Percentiles rank a stretch among this genome's conserved stretches.
Conservation (phyloP, 192 early-diverging fungal genomes). For the Coemansia sp. region DNA sequence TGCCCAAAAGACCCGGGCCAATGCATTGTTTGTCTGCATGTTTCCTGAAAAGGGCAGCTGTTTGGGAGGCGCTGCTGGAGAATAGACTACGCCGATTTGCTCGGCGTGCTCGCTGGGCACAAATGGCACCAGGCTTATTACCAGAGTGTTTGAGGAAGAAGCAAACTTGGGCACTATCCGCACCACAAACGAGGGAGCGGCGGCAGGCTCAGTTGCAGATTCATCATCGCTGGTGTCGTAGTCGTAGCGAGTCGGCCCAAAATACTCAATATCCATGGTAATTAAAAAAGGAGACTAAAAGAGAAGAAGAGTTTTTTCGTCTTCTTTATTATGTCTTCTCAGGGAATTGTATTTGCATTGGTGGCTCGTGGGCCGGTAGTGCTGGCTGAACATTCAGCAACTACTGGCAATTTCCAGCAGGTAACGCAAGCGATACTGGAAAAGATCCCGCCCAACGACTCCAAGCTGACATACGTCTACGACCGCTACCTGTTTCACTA, state of each 20-base stretch:
- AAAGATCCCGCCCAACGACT: slow-evolving; percentile 87
- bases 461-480: slow-evolving; percentile 89
- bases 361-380: slow-evolving; percentile 74
- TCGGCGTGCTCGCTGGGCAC: slow-evolving; percentile 4
- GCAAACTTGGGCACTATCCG: slow-evolving; percentile 15
- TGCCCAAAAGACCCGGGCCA: slow-evolving; percentile 20
- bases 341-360: slow-evolving; percentile 74
- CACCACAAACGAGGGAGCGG: slow-evolving; percentile 19
- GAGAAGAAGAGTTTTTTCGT: not conserved
- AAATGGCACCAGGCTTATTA: slow-evolving; percentile 26
- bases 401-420: slow-evolving; percentile 77
- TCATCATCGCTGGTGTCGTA: slow-evolving; percentile 50
- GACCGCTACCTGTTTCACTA: slow-evolving; percentile 94
- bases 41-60: slow-evolving; percentile 4
- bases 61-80: slow-evolving; percentile 13
- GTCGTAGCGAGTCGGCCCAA: slow-evolving; percentile 42
- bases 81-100: slow-evolving; percentile 32
- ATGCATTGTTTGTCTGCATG: slow-evolving; percentile 20
- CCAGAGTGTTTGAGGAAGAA: slow-evolving; percentile 11
- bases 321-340: slow-evolving; percentile 1
- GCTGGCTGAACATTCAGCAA: slow-evolving; percentile 79
- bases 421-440: slow-evolving; percentile 84
- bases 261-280: slow-evolving; percentile 44
- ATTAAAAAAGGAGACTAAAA: not conserved
- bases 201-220: not conserved